Conservation (phyloP, 2,329 filamentous ascomycete genomes). For the Neurospora sp. region DNA sequence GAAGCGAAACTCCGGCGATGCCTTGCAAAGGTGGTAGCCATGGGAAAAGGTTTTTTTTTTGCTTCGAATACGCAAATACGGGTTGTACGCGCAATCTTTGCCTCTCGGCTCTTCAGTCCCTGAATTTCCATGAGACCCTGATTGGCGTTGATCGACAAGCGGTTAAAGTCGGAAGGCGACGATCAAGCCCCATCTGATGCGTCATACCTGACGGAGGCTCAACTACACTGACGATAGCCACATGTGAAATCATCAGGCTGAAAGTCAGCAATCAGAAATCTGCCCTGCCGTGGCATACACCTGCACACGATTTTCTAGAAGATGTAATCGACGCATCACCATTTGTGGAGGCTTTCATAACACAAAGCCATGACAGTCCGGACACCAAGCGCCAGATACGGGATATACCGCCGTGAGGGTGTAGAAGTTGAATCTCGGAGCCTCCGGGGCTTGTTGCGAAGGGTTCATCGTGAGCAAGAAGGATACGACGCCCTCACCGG, state of each 20-base stretch:
- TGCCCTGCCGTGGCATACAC: neutral
- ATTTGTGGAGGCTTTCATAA: neutral
- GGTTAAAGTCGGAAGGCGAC: neutral
- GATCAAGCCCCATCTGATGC: neutral
- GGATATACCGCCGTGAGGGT: neutral
- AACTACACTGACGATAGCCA: neutral
- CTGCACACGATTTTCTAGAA: neutral
- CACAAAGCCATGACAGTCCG: neutral
- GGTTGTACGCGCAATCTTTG: neutral
- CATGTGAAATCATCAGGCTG: neutral
- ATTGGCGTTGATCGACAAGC: neutral
- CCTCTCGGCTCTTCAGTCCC: neutral
- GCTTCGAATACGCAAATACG: neutral
- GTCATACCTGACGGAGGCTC: neutral
- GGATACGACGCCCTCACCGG: neutral
- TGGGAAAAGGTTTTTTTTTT: neutral
- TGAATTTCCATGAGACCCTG: neutral
- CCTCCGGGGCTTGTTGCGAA: neutral
- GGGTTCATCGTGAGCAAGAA: neutral
- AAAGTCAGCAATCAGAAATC: neutral
- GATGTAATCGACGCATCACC: neutral
- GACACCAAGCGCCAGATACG: neutral
- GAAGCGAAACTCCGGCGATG: neutral
- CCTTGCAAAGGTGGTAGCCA: neutral
- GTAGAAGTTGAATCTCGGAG: neutral